These are phyloP conservation scores for Sanghuangporus sanghuang DNA, from an alignment of 1,284 basidiomycete genomes.

Conservation along the genomic window DNA sequence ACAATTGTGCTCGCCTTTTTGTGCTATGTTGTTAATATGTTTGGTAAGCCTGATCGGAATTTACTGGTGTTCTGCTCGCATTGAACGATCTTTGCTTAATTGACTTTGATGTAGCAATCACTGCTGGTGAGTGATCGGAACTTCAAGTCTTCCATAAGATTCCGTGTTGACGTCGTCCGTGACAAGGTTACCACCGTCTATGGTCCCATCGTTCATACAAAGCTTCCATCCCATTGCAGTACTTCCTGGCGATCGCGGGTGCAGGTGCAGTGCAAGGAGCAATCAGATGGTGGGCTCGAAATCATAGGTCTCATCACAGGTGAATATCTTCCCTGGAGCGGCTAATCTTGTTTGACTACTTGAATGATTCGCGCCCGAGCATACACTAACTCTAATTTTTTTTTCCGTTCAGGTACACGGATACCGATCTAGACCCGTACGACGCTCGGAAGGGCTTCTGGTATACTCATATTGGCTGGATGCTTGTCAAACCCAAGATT, in stretches of 20 bases:
- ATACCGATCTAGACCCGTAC: conserved; percentile 90
- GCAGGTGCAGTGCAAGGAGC: conserved; percentile 88
- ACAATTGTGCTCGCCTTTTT: conserved; percentile 55
- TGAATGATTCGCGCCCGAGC: background rate
- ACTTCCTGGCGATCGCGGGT: conserved; percentile 72
- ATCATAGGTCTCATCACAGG: conserved; percentile 87
- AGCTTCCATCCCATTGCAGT: conserved; percentile 70
- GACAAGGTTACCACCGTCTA: conserved; percentile 78
- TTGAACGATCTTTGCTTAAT: conserved; percentile 10
- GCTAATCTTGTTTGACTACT: background rate
- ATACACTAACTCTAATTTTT: background rate
- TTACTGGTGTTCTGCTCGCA: conserved; percentile 17
- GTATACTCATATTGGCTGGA: conserved; percentile 91
- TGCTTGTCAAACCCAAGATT: conserved; percentile 76
- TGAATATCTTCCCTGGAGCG: background rate
- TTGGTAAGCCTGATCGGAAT: conserved; percentile 37
- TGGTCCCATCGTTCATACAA: conserved; percentile 92
- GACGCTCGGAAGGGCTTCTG: conserved; percentile 75
- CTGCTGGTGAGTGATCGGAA: conserved; percentile 43
- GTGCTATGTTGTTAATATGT: conserved; percentile 77
- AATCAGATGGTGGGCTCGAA: conserved; percentile 89
- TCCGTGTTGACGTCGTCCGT: background rate
- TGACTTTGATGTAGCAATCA: conserved; percentile 39
- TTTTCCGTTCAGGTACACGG: conserved; percentile 49
- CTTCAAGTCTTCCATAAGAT: background rate